These are phyloP conservation scores for Chrysoporthe deuterocubensis DNA, from an alignment of 2,329 filamentous ascomycete genomes.

Conservation along the genomic window DNA sequence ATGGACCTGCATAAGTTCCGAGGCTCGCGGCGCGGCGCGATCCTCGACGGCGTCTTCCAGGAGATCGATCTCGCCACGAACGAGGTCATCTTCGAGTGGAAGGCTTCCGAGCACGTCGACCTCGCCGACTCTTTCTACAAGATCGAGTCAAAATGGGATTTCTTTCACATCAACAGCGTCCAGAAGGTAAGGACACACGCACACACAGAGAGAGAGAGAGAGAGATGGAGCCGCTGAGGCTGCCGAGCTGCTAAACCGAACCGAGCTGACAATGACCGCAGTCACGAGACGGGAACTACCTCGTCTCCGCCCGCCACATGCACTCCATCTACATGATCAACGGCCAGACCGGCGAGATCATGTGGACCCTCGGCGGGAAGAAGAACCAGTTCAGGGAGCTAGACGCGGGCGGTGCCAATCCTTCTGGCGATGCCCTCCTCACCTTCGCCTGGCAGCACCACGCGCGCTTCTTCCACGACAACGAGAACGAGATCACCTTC, in stretches of 20 bases:
- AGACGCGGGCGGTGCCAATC: neutral
- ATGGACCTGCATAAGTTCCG: constrained; percentile 33
- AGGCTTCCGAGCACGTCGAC: constrained; percentile 39
- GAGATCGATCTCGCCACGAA: constrained; percentile 55
- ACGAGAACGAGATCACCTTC: constrained; percentile 39
- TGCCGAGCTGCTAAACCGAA: neutral
- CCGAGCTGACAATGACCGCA: constrained; percentile 12
- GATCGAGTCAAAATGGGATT: constrained; percentile 33
- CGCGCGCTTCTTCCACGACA: constrained; percentile 44
- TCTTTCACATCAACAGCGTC: constrained; percentile 60
- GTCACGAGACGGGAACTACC: constrained; percentile 49
- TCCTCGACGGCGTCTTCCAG: constrained; percentile 42
- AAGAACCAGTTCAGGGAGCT: constrained; percentile 47
- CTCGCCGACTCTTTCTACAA: constrained; percentile 27
- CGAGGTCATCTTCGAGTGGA: constrained; percentile 55
- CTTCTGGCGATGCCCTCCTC: constrained; percentile 22
- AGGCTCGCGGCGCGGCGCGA: constrained; percentile 33
- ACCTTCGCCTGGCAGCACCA: constrained; percentile 51
- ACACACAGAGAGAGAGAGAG: neutral
- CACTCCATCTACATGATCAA: constrained; percentile 53
- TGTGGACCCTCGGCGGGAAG: constrained; percentile 57
- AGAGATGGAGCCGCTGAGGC: neutral
- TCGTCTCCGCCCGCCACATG: constrained; percentile 56
- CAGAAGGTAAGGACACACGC: constrained; percentile 22
- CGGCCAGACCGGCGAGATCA: constrained; percentile 50